These are phyloP conservation scores for Erythrophleum ivorense DNA, from an alignment of 331 rosid species.

Conservation along the genomic window DNA sequence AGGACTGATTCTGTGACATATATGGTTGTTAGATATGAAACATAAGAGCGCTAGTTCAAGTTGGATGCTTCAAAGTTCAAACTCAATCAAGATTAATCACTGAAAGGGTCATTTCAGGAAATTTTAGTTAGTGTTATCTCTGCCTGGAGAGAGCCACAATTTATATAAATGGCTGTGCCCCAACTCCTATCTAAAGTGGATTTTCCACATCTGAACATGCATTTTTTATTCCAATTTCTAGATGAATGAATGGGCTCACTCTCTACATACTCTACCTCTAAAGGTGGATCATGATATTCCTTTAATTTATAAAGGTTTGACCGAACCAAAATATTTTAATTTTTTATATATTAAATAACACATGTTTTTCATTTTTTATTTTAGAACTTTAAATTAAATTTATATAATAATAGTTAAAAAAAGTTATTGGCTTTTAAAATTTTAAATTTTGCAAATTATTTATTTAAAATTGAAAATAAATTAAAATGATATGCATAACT, in stretches of 20 bases:
- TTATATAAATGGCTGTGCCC: slow-evolving; percentile 10
- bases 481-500: too few species aligned
- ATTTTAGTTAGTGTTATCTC: neutral
- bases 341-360: too few species aligned
- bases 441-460: too few species aligned
- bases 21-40: neutral
- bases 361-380: too few species aligned
- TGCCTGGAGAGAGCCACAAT: slow-evolving; percentile 8
- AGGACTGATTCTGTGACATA: slow-evolving; percentile 14
- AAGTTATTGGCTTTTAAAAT: too few species aligned
- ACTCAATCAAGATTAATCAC: slow-evolving; percentile 19
- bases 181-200: slow-evolving; percentile 7
- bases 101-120: slow-evolving; percentile 25
- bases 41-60: neutral
- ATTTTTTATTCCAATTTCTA: slow-evolving; percentile 29
- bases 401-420: too few species aligned
- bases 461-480: too few species aligned
- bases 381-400: too few species aligned
- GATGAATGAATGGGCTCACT: neutral
- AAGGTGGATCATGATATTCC: slow-evolving; percentile 11
- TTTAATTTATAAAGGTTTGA: too few species aligned
- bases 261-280: slow-evolving; percentile 2
- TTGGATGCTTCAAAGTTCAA: neutral
- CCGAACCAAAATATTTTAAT: too few species aligned
- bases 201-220: neutral